phyloP scores from a whole-genome alignment of 169 alveolate genomes.

The Cryptosporidium canis region DNA sequence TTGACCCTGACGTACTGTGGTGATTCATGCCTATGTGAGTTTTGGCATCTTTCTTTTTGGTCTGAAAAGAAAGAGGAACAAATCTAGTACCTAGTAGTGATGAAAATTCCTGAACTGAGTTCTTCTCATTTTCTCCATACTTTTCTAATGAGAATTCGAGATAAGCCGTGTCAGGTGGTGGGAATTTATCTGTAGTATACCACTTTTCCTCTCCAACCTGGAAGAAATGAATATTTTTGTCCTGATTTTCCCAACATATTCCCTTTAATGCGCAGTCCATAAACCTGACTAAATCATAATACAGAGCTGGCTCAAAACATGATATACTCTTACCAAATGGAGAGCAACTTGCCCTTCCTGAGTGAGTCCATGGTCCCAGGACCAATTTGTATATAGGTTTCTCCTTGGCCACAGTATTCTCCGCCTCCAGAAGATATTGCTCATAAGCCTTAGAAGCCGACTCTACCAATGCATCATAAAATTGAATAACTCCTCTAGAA shows the following conservation, averaged over 20 bases:
- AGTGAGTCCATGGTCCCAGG: slow-evolving; percentile 79
- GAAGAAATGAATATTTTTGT: slow-evolving; percentile 76
- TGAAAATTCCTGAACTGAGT: slow-evolving; percentile 29
- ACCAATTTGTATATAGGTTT: slow-evolving; percentile 71
- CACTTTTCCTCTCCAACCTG: slow-evolving; percentile 78
- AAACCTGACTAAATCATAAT: slow-evolving; percentile 75
- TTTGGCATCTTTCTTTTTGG: slow-evolving; percentile 47
- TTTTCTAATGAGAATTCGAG: slow-evolving; percentile 67
- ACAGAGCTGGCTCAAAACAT: slow-evolving; percentile 75
- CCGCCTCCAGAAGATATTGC: slow-evolving; percentile 31
- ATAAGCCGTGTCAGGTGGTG: slow-evolving; percentile 70
- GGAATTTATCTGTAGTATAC: slow-evolving; percentile 73
- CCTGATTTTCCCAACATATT: slow-evolving; percentile 76
- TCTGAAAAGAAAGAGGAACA: slow-evolving; percentile 12
- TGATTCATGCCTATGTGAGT: not conserved
- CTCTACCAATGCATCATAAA: slow-evolving; percentile 67
- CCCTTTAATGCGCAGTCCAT: slow-evolving; percentile 77
- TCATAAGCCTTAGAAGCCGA: slow-evolving; percentile 47
- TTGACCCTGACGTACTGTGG: not conserved
- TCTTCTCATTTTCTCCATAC: slow-evolving; percentile 46
- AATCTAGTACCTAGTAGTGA: slow-evolving; percentile 40
- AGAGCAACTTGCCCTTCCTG: slow-evolving; percentile 76
- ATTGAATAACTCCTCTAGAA: slow-evolving; percentile 75
- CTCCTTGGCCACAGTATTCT: slow-evolving; percentile 21
- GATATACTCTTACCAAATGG: slow-evolving; percentile 76